These are phyloP conservation scores for Malus hybrid DNA, from an alignment of 331 rosid genomes.

Conservation along the genomic window DNA sequence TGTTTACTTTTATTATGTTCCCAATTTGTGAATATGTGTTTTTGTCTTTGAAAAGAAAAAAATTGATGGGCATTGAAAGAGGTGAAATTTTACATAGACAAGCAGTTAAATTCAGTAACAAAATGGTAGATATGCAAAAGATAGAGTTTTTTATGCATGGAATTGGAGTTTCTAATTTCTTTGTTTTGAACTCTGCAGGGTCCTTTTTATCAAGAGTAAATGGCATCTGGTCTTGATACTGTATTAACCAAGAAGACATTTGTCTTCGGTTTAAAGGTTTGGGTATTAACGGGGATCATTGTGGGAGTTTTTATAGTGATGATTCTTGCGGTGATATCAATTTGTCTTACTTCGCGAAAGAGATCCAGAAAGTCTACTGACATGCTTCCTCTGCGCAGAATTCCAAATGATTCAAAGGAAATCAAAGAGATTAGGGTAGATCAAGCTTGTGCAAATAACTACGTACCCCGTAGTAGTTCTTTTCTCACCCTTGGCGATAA, in stretches of 20 bases:
- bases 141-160: slow-evolving; percentile 3
- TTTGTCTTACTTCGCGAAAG: slow-evolving; percentile 72
- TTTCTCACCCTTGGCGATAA: slow-evolving; percentile 47
- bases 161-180: slow-evolving; percentile 11
- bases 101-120: background rate
- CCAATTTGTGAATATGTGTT: background rate
- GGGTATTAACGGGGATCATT: slow-evolving; percentile 70
- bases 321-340: slow-evolving; percentile 60
- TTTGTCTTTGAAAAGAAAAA: background rate
- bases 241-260: slow-evolving; percentile 62
- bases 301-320: slow-evolving; percentile 64
- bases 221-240: slow-evolving; percentile 66
- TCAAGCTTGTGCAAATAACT: slow-evolving; percentile 57
- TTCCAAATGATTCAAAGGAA: slow-evolving; percentile 63
- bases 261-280: slow-evolving; percentile 68
- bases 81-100: background rate
- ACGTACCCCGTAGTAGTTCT: slow-evolving; percentile 23
- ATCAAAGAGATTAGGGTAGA: slow-evolving; percentile 82
- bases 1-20: background rate
- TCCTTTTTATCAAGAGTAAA: slow-evolving; percentile 23
- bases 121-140: background rate
- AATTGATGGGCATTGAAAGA: background rate
- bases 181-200: slow-evolving; percentile 29
- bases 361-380: slow-evolving; percentile 56
- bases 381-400: slow-evolving; percentile 51